Evolutionary conservation across 441 rosid genomes (phyloP).

Genomic region (Brassica balearica): DNA sequence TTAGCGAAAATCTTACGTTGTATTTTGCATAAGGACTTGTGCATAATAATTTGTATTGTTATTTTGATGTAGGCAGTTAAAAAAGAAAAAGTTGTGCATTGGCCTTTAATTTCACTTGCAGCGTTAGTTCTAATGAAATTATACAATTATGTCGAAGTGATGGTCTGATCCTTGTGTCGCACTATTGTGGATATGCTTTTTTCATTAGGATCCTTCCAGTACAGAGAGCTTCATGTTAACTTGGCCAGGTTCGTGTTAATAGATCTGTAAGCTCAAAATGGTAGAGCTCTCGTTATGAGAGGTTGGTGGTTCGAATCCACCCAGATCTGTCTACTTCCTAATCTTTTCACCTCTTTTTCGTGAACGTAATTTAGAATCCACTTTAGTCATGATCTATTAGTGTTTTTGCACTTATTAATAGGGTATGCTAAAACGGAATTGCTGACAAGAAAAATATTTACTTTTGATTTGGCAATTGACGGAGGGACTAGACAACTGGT

Average conservation of each 20-base stretch:
- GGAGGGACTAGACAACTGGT: neutral
- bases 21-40: too few species aligned
- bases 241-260: conserved; percentile 23
- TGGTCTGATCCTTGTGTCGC: neutral
- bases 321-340: conserved; percentile 31
- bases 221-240: neutral
- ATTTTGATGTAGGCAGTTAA: too few species aligned
- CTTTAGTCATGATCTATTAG: neutral
- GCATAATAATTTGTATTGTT: too few species aligned
- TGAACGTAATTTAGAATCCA: neutral
- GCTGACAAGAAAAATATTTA: neutral
- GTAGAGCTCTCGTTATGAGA: conserved; percentile 41
- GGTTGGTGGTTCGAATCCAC: conserved; percentile 47
- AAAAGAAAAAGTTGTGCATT: too few species aligned
- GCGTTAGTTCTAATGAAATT: too few species aligned
- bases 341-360: neutral
- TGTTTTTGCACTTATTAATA: neutral
- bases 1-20: too few species aligned
- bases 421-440: neutral
- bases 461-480: neutral
- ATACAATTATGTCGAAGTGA: too few species aligned
- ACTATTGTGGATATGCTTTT: neutral
- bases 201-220: neutral
- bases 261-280: conserved; percentile 45
- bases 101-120: too few species aligned